A percentile compares a stretch with the other conserved stretches of the same genome.
Evolutionary conservation across 2,329 filamentous ascomycete genomes (phyloP).

Genomic region (Fusarium burgessii): DNA sequence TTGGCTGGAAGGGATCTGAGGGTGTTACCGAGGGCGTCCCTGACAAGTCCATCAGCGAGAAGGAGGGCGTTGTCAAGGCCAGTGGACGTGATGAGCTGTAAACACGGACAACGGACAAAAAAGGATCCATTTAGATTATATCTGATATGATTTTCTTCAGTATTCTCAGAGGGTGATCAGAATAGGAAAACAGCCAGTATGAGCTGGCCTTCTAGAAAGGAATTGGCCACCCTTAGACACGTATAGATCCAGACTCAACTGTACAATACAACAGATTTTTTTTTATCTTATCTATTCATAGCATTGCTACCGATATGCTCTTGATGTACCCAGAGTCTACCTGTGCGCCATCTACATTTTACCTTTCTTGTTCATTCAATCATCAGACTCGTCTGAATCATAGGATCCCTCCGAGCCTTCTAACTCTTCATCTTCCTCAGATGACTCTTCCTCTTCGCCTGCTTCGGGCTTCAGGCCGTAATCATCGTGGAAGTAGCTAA

Average conservation of each 20-base stretch:
- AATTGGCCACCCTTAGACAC: slow-evolving; percentile 11
- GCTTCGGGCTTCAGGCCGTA: slow-evolving; percentile 83
- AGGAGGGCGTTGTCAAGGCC: slow-evolving; percentile 69
- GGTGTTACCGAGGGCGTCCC: slow-evolving; percentile 56
- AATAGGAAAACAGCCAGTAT: slow-evolving; percentile 14
- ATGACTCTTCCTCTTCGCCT: slow-evolving; percentile 65
- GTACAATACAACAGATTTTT: slow-evolving; percentile 40
- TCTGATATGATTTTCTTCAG: background rate
- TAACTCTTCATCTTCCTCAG: slow-evolving; percentile 58
- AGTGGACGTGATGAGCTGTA: slow-evolving; percentile 81
- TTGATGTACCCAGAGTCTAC: slow-evolving; percentile 29
- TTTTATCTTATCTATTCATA: slow-evolving; percentile 24
- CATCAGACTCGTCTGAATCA: slow-evolving; percentile 46
- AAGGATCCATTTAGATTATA: slow-evolving; percentile 13
- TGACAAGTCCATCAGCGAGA: slow-evolving; percentile 54
- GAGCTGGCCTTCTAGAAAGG: slow-evolving; percentile 24
- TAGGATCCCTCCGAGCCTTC: slow-evolving; percentile 49
- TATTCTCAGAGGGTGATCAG: background rate
- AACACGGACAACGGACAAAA: slow-evolving; percentile 19
- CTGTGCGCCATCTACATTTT: slow-evolving; percentile 14
- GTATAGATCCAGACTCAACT: slow-evolving; percentile 32
- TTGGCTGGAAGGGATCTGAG: slow-evolving; percentile 81
- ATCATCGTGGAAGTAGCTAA: slow-evolving; percentile 87
- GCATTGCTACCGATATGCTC: slow-evolving; percentile 40
- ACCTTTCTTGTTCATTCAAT: slow-evolving; percentile 31